These are phyloP conservation scores for Pyricularia grisea DNA, from an alignment of 2,329 filamentous ascomycete species.

Conservation along the genomic window DNA sequence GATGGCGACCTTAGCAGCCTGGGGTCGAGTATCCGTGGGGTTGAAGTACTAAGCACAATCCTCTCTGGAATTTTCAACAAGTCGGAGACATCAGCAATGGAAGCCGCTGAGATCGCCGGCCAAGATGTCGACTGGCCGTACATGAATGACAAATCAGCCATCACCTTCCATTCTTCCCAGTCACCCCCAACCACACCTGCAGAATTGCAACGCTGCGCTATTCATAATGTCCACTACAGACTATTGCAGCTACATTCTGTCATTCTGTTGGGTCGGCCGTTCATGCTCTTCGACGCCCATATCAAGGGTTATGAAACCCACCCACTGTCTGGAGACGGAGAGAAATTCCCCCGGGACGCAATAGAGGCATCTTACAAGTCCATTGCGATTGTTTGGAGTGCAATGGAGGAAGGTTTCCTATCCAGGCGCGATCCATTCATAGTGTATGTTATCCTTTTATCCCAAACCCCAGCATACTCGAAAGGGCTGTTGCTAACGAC, in stretches of 20 bases:
- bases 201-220: constrained; percentile 16
- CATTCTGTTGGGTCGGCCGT: constrained; percentile 53
- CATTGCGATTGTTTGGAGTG: constrained; percentile 35
- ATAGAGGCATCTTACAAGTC: constrained; percentile 40
- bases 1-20: constrained; percentile 22
- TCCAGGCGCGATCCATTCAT: constrained; percentile 45
- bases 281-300: constrained; percentile 50
- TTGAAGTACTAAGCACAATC: constrained; percentile 47
- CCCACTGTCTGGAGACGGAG: constrained; percentile 14
- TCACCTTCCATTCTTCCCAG: neutral
- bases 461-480: neutral
- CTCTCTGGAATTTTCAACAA: constrained; percentile 51
- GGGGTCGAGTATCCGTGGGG: constrained; percentile 46
- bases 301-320: constrained; percentile 21
- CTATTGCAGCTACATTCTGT: constrained; percentile 54
- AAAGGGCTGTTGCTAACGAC: neutral
- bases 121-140: constrained; percentile 27
- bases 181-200: neutral
- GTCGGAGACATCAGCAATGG: constrained; percentile 45
- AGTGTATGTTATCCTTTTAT: constrained; percentile 31
- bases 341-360: constrained; percentile 1
- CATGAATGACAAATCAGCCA: neutral
- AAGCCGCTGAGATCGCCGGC: constrained; percentile 47
- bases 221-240: constrained; percentile 53
- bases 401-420: constrained; percentile 32